Conservation (phyloP, 176 grass and related monocot genomes). For the barley (Hordeum vulgare) region MorexV3_pseudomolecules_assembly NC_058521.1:97450248-97450747, state of each 20-base stretch:
- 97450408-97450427: not conserved
- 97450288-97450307: not conserved
- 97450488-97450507: not conserved
- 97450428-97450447: not conserved
- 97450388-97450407: not conserved
- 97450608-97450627: slow-evolving; percentile 19
- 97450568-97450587: not conserved
- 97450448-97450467: not conserved
- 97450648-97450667: not conserved
- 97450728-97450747: slow-evolving; percentile 13
- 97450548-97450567: slow-evolving; percentile 2
- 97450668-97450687: slow-evolving; percentile 36
- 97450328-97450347: not conserved
- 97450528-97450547: not conserved
- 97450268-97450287: not conserved
- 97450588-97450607: not conserved
- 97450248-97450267: not conserved
- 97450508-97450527: not conserved
- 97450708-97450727: slow-evolving; percentile 43
- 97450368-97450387: not conserved
- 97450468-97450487: not conserved
- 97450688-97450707: slow-evolving; percentile 37
- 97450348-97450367: not conserved
- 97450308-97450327: not conserved
- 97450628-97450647: slow-evolving; percentile 3